Evolutionary conservation across 164 flowering plant species (phyloP), one percentile per base, ranked within the genome.

Genomic region (Platanus orientalis): DNA sequence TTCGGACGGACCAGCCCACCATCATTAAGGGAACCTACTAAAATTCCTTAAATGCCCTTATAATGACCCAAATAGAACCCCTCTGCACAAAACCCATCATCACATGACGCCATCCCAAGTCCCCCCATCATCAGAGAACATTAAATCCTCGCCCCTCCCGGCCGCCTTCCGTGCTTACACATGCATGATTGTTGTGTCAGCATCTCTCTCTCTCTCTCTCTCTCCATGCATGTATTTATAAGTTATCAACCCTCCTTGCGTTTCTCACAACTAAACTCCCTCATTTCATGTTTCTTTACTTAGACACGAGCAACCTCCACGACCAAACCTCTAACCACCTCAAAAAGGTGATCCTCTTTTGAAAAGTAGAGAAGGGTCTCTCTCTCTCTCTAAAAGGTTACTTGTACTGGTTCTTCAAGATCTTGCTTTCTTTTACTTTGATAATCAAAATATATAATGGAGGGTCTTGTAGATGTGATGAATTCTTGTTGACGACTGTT

Each of bases 101-200:
- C 84, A 73, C 82, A 75, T 85, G 86, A 81, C 83, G 82, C 82
- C 80, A 84, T 72, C 68, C 60, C 55, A 45, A 14, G 32, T 32
- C n/a, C 20, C 68, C 55, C 64, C 62, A 62, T 58, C 62, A 57
- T 71, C 70, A 76, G n/a, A 60, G 40, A 72, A 77, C 79, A 76
- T 58, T 74, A 74, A 85, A 75, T 75, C n/a, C n/a, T n/a, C n/a
- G n/a, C n/a, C n/a, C n/a, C n/a, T n/a, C n/a, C 69, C 62, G 66
- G 71, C 76, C 78, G 72, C 63, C 69, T 67, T 74, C 62, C 80
- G 67, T 83, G 86, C 90, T 85, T 83, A 78, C 91, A 86, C 79
- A 77, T 79, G 79, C 90, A 90, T 86, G 86, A 90, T 90, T 86
- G 87, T 80, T 82, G 84, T 81, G 81, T 70, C 86, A 83, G 69